Conservation (phyloP, 106 monocot genomes). For the Apostasia shenzhenica region DNA sequence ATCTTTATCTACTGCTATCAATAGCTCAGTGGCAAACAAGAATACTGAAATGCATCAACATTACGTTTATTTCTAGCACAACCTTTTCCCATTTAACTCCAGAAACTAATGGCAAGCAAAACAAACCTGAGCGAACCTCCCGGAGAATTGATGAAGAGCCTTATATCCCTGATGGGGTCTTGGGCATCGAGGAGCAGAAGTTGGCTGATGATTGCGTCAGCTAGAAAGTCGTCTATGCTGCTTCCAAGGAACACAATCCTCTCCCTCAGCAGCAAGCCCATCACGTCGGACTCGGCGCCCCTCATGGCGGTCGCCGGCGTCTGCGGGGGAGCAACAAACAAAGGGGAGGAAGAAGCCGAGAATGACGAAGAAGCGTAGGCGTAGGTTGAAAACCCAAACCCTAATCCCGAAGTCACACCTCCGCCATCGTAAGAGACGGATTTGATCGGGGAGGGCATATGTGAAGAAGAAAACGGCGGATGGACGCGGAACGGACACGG, state of each 20-base stretch:
- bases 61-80: no score
- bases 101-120: not conserved
- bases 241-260: conserved; percentile 89
- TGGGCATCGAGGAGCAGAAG: conserved; percentile 79
- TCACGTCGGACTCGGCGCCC: conserved; percentile 62
- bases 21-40: no score
- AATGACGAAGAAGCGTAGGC: not conserved
- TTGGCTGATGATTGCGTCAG: conserved; percentile 90
- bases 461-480: conserved; percentile 19
- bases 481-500: conserved; percentile 6
- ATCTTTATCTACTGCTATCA: no score
- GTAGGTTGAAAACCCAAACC: conserved; percentile 8
- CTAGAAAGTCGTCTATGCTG: conserved; percentile 77
- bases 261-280: conserved; percentile 78
- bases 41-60: no score
- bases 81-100: no score
- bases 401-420: not conserved
- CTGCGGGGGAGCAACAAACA: conserved; percentile 22
- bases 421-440: not conserved
- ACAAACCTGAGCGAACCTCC: conserved; percentile 85
- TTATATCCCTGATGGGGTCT: conserved; percentile 77
- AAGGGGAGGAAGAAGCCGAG: conserved; percentile 13
- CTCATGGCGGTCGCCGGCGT: conserved; percentile 48
- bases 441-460: not conserved
- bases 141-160: conserved; percentile 80